Conservation (phyloP, 2,329 filamentous ascomycete species). For the Rasamsonia emersonii region DNA sequence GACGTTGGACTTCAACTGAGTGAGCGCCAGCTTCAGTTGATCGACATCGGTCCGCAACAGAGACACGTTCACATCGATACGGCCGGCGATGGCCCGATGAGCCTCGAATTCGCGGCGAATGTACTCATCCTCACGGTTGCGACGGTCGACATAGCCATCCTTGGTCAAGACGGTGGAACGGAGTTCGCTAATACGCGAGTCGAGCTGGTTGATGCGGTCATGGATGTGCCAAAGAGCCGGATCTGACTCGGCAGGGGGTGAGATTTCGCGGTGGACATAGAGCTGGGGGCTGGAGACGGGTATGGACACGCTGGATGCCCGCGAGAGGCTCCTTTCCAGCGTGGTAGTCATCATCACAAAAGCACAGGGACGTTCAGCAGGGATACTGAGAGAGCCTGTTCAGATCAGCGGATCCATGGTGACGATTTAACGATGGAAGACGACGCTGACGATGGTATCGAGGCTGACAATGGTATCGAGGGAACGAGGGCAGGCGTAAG, state of each 20-base stretch:
- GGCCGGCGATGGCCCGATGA: conserved; percentile 20
- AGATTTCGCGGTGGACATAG: conserved; percentile 25
- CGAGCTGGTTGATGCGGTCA: conserved; percentile 30
- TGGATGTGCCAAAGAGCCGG: conserved; percentile 27
- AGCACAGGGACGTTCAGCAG: too few species aligned
- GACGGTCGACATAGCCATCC: conserved; percentile 30
- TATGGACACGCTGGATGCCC: conserved; percentile 30
- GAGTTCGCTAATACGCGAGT: conserved; percentile 30
- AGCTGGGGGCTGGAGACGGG: conserved; percentile 27
- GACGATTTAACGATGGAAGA: too few species aligned
- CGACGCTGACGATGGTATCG: conserved; percentile 1
- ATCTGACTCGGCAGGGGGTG: conserved; percentile 26
- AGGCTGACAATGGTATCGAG: not conserved
- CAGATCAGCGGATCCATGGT: too few species aligned
- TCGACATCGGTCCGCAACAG: conserved; percentile 27
- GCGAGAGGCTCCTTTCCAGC: conserved; percentile 28
- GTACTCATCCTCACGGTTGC: conserved; percentile 31
- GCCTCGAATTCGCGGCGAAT: conserved; percentile 31
- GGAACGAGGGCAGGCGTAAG: too few species aligned
- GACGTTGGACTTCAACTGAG: conserved; percentile 26
- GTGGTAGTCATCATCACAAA: conserved; percentile 24
- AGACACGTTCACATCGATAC: conserved; percentile 28
- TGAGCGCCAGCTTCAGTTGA: conserved; percentile 26
- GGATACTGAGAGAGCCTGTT: conserved; percentile 1
- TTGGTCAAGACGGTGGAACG: conserved; percentile 29